Percentiles rank a stretch among this genome's conserved stretches.
Evolutionary conservation across 176 grass and related monocot species (phyloP).

Genomic region (Urochloa ruziziensis): DNA sequence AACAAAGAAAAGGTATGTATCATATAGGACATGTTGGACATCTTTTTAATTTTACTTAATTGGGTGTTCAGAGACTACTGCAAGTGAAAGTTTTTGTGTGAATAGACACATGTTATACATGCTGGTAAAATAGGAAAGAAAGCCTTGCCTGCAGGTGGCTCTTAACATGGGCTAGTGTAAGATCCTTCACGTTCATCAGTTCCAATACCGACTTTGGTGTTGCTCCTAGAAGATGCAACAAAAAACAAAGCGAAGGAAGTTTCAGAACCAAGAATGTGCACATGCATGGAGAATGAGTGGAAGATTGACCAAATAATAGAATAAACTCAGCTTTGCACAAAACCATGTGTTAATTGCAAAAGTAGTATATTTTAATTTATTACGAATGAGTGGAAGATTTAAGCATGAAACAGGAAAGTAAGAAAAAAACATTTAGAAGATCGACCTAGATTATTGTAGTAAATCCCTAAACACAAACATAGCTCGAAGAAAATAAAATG

Average conservation of each 20-base stretch:
- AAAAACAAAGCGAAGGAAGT: slow-evolving; percentile 13
- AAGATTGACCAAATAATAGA: not conserved
- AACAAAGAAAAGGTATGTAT: slow-evolving; percentile 30
- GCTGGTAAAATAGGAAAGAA: slow-evolving; percentile 4
- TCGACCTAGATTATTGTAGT: no score
- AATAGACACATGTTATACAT: not conserved
- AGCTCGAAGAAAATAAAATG: not conserved
- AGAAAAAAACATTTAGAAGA: not conserved
- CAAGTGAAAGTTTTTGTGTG: not conserved
- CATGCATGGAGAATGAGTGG: slow-evolving; percentile 18
- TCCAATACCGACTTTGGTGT: slow-evolving; percentile 98
- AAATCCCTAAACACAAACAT: not conserved
- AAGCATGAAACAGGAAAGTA: not conserved
- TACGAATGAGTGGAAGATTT: not conserved
- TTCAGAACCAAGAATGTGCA: slow-evolving; percentile 14
- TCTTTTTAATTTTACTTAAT: not conserved
- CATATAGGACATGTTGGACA: not conserved
- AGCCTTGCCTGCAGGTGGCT: slow-evolving; percentile 87
- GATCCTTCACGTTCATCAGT: slow-evolving; percentile 99
- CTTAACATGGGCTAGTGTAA: slow-evolving; percentile 98
- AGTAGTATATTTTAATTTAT: not conserved
- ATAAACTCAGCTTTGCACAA: not conserved
- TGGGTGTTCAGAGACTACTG: not conserved
- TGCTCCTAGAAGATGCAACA: slow-evolving; percentile 59
- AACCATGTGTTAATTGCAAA: slow-evolving; percentile 11